Conservation (phyloP, 1,139 yeast species). For the Magnusiomyces paraingens region DNA sequence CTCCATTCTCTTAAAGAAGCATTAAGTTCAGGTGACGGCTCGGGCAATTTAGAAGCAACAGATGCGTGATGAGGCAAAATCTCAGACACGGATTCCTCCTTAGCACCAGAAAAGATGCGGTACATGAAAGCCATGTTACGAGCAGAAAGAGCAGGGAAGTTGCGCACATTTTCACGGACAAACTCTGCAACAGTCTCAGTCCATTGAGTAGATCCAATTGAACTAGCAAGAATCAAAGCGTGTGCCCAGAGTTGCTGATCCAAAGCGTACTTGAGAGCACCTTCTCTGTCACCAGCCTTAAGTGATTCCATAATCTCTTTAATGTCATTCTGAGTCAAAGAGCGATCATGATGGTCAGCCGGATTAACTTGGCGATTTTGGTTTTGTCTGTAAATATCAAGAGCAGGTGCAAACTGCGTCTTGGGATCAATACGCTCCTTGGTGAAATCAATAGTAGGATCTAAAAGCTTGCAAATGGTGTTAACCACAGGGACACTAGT, state of each 20-base stretch:
- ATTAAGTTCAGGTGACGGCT: conserved; percentile 9
- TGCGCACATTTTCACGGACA: conserved; percentile 39
- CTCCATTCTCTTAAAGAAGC: conserved; percentile 32
- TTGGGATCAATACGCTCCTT: conserved; percentile 18
- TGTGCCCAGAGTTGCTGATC: conserved; percentile 70
- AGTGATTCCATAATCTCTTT: conserved; percentile 34
- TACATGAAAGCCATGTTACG: conserved; percentile 57
- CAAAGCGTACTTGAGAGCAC: conserved; percentile 59
- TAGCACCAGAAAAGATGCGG: conserved; percentile 60
- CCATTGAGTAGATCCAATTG: conserved; percentile 59
- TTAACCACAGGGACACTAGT: conserved; percentile 12
- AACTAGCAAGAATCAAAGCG: conserved; percentile 63
- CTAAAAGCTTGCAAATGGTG: conserved; percentile 11
- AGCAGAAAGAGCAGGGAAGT: conserved; percentile 32
- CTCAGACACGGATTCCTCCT: conserved; percentile 37
- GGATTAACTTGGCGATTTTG: conserved; percentile 11
- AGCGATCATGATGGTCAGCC: conserved; percentile 7
- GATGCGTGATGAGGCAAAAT: conserved; percentile 13
- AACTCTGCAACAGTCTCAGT: conserved; percentile 49
- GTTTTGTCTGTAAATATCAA: conserved; percentile 15
- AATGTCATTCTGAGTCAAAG: conserved; percentile 31
- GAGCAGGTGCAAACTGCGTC: conserved; percentile 13
- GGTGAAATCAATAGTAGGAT: conserved; percentile 16
- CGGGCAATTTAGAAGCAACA: conserved; percentile 8
- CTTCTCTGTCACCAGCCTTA: conserved; percentile 58